Evolutionary conservation across 2,329 filamentous ascomycete genomes (phyloP).

Genomic region (Aspergillus brasiliensis): DNA sequence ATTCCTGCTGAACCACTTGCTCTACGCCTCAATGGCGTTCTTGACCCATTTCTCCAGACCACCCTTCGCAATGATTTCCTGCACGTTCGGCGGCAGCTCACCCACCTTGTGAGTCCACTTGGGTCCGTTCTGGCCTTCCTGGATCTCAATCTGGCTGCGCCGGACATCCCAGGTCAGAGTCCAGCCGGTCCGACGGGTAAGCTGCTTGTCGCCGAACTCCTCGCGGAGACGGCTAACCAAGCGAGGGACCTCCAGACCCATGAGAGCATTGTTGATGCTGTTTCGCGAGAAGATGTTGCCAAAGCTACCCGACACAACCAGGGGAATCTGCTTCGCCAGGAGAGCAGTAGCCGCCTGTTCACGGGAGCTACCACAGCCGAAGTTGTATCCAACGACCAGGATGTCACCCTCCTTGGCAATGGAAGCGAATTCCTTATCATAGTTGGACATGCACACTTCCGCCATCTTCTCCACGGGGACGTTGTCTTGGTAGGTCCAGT

Average conservation of each 20-base stretch:
- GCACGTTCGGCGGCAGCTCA: constrained; percentile 80
- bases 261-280: constrained; percentile 46
- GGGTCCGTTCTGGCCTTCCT: constrained; percentile 67
- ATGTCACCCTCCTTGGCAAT: constrained; percentile 73
- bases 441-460: constrained; percentile 90
- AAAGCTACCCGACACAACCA: constrained; percentile 42
- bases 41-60: constrained; percentile 84
- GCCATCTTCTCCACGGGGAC: constrained; percentile 79
- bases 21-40: constrained; percentile 38
- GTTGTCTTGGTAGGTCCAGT: constrained; percentile 89
- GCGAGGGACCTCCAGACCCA: constrained; percentile 43
- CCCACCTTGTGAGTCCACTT: constrained; percentile 81
- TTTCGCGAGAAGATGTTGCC: constrained; percentile 44
- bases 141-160: constrained; percentile 69
- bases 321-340: constrained; percentile 39
- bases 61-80: constrained; percentile 77
- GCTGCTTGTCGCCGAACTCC: constrained; percentile 25
- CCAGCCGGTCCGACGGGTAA: constrained; percentile 57
- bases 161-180: constrained; percentile 78
- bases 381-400: constrained; percentile 83
- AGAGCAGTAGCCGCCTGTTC: constrained; percentile 84
- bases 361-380: constrained; percentile 77
- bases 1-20: neutral
- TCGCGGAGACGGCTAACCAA: constrained; percentile 40
- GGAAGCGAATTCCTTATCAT: constrained; percentile 70